phyloP scores from a whole-genome alignment of 1,284 basidiomycete species.

The Waitea zeae region DNA sequence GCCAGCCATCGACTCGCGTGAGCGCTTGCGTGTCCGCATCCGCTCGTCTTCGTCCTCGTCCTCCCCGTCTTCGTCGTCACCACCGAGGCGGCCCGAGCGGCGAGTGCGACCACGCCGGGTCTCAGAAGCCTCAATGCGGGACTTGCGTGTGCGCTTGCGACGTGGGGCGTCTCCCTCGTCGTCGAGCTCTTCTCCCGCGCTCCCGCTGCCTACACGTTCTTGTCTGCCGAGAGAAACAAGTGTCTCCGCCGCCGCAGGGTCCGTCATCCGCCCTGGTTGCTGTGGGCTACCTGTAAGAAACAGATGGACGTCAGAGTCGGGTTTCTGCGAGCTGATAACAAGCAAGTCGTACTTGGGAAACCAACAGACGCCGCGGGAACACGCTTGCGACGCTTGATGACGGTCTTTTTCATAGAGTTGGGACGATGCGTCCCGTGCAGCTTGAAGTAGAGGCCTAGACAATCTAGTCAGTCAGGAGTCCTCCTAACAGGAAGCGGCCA shows the following conservation, averaged over 20 bases:
- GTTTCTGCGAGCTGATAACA: too few relatives aligned
- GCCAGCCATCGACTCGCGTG: slow-evolving; percentile 4
- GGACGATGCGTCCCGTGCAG: slow-evolving; percentile 93
- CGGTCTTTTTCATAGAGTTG: slow-evolving; percentile 96
- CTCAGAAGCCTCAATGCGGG: neutral
- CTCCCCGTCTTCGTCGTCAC: slow-evolving; percentile 8
- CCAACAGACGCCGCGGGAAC: slow-evolving; percentile 53
- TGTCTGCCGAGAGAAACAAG: slow-evolving; percentile 59
- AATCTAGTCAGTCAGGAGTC: neutral
- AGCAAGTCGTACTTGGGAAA: slow-evolving; percentile 6
- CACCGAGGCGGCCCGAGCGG: too few relatives aligned
- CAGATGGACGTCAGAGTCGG: neutral
- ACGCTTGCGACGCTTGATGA: slow-evolving; percentile 95
- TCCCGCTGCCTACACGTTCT: slow-evolving; percentile 17
- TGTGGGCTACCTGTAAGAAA: neutral
- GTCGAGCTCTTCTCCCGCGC: slow-evolving; percentile 36
- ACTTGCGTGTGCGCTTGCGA: slow-evolving; percentile 26
- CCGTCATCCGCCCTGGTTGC: slow-evolving; percentile 42
- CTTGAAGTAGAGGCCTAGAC: slow-evolving; percentile 88
- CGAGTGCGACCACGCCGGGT: neutral
- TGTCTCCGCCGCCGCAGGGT: slow-evolving; percentile 71
- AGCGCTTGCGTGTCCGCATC: slow-evolving; percentile 4
- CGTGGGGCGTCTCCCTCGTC: slow-evolving; percentile 29
- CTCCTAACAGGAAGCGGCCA: neutral
- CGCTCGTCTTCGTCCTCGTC: slow-evolving; percentile 31